A percentile compares a stretch with the other conserved stretches of the same genome.
Evolutionary conservation across 2,329 filamentous ascomycete genomes (phyloP).

Genomic region (Colletotrichum sp.): DNA sequence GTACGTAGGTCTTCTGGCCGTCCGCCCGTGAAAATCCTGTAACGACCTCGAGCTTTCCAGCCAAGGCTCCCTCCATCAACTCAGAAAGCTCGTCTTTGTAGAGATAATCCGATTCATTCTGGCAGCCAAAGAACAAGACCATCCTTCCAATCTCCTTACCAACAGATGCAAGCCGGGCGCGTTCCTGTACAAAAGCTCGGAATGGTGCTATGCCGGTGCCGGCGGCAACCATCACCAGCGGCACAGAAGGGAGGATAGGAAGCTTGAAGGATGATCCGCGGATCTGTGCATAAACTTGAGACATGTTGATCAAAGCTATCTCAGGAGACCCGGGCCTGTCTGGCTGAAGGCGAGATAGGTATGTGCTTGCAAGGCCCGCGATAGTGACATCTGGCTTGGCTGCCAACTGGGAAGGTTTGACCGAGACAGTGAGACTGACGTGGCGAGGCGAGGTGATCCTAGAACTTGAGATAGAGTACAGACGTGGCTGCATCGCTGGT

Average conservation of each 20-base stretch:
- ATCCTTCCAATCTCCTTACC: background rate
- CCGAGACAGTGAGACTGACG: background rate
- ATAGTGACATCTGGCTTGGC: background rate
- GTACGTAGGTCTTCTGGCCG: background rate
- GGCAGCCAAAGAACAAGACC: background rate
- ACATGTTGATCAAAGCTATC: background rate
- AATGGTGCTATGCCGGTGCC: conserved; percentile 55
- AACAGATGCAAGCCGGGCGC: background rate
- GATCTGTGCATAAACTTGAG: background rate
- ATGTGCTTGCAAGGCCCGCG: background rate
- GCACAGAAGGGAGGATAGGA: conserved; percentile 42
- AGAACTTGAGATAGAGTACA: background rate
- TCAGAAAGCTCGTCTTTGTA: background rate
- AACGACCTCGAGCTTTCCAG: background rate
- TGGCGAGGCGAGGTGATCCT: background rate
- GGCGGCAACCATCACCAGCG: conserved; percentile 56
- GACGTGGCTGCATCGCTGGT: background rate
- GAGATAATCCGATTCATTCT: background rate
- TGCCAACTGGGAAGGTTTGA: background rate
- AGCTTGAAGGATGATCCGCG: conserved; percentile 47
- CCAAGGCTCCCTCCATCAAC: background rate
- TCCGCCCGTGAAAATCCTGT: background rate
- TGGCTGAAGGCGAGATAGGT: background rate
- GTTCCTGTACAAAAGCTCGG: conserved; percentile 25
- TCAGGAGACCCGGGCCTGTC: background rate